phyloP scores from a whole-genome alignment of 1,139 yeast genomes.

The Taphrina communis region DNA sequence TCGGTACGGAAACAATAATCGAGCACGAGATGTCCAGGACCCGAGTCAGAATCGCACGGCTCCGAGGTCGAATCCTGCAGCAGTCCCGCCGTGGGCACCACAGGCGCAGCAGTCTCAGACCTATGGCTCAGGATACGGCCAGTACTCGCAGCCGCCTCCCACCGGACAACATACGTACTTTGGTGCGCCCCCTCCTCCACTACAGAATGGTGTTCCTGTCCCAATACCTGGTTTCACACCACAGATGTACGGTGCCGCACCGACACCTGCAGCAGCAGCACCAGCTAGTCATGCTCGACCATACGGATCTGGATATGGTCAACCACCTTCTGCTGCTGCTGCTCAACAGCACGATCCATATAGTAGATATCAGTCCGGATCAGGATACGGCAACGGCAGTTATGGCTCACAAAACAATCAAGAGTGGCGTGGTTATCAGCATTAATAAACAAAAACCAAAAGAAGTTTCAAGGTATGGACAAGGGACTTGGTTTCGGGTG shows the following conservation, averaged over 20 bases:
- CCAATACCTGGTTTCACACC: slow-evolving; percentile 38
- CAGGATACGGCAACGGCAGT: slow-evolving; percentile 19
- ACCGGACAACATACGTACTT: slow-evolving; percentile 26
- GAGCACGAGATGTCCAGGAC: slow-evolving; percentile 32
- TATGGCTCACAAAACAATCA: slow-evolving; percentile 9
- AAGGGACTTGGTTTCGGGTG: background rate
- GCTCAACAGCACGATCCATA: slow-evolving; percentile 16
- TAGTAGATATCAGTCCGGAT: slow-evolving; percentile 24
- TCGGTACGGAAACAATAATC: slow-evolving; percentile 39
- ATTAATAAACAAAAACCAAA: background rate
- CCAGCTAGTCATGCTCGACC: background rate
- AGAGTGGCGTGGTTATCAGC: slow-evolving; percentile 33
- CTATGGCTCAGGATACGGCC: slow-evolving; percentile 30
- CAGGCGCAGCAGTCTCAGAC: slow-evolving; percentile 9
- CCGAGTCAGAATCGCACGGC: slow-evolving; percentile 29
- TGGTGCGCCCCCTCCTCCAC: slow-evolving; percentile 27
- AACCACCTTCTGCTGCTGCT: background rate
- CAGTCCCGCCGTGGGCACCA: slow-evolving; percentile 32
- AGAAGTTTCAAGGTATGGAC: background rate
- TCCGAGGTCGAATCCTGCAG: background rate
- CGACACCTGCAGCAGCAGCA: background rate
- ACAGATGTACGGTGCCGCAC: background rate
- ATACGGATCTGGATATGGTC: slow-evolving; percentile 15
- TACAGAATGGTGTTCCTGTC: slow-evolving; percentile 24
- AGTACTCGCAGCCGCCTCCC: slow-evolving; percentile 15